Evolutionary conservation across 2,329 filamentous ascomycete species (phyloP), one percentile per base, ranked within the genome.

Genomic region (Hymenoscyphus repandus): DNA sequence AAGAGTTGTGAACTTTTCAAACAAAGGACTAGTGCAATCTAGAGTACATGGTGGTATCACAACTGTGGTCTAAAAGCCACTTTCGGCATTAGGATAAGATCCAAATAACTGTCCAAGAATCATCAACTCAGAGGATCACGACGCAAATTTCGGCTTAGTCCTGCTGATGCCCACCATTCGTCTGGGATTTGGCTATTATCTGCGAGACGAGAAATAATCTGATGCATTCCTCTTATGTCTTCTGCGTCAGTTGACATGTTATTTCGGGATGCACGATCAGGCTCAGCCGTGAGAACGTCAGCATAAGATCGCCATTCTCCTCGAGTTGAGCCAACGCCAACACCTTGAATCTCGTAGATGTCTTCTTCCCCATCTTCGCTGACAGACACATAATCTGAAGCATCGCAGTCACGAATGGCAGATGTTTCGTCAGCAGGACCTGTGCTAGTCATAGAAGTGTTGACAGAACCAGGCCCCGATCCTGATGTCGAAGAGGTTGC

Each of bases 91-190:
- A 45, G 45, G 31, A 30, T 9, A 37, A 32, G 37, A 15, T 17
- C 41, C 38, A 38, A 41, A 17, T 18, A 30, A 17, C 27, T 33
- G 37, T 33, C 18, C 13, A 5, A 12, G 3, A 11, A 12, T 18
- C 18, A n/a, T 60, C 51, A 60, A 47, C 32, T 52, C 20, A 52
- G 39, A 20, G 68, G 68, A 47, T 73, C 72, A 33, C 67, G 70
- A 15, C 71, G 68, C 49, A 81, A 68, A 12, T 75, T 83, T 56
- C 83, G 78, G 62, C 75, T 83, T 56, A 88, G 74, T 38, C 85
- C 85, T 52, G 77, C 83, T 61, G 80, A 78, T 52, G 80, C 80
- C 89, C 89, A 95, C 82, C 86, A 91, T 57, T 89, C 83, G 54
- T 93, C 88, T 0, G 88, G 86, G 48, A 93, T 85, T 60, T 91